Percentiles rank a stretch among this genome's conserved stretches.
Evolutionary conservation across 768 basidiomycete species (phyloP).

Genomic region (Agaricus sinodeliciosus): DNA sequence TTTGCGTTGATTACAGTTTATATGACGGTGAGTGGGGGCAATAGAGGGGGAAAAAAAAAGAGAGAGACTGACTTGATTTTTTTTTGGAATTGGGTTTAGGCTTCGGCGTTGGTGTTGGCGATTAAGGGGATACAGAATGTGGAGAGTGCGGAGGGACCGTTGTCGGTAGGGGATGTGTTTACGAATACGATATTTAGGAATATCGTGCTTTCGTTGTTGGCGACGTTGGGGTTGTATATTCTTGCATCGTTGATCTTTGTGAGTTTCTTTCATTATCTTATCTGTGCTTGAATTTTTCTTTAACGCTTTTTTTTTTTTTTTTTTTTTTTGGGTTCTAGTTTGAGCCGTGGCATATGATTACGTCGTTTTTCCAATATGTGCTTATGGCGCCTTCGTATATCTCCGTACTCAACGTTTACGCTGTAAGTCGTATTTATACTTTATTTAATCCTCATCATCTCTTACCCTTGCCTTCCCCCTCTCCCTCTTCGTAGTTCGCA

Average conservation of each 20-base stretch:
- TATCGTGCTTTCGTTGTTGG: slow-evolving; percentile 78
- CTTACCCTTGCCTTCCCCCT: too few species aligned
- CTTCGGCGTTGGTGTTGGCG: slow-evolving; percentile 75
- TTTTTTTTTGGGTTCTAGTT: slow-evolving; percentile 46
- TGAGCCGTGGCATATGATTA: slow-evolving; percentile 98
- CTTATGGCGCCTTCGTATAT: slow-evolving; percentile 94
- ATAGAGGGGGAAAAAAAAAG: too few species aligned
- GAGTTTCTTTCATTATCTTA: slow-evolving; percentile 29
- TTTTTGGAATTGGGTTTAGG: slow-evolving; percentile 35
- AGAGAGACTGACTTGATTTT: too few species aligned
- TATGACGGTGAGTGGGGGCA: slow-evolving; percentile 87
- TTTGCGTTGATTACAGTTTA: slow-evolving; percentile 92
- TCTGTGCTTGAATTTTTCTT: background rate
- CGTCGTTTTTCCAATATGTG: slow-evolving; percentile 88
- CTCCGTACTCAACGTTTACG: slow-evolving; percentile 88
- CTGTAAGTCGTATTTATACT: slow-evolving; percentile 33
- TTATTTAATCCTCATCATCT: background rate
- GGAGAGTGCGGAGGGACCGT: slow-evolving; percentile 34
- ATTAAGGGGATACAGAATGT: slow-evolving; percentile 72
- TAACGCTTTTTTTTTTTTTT: background rate
- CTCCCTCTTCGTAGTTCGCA: slow-evolving; percentile 69
- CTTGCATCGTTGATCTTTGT: slow-evolving; percentile 80
- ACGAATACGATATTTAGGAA: slow-evolving; percentile 78
- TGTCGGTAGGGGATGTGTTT: slow-evolving; percentile 59
- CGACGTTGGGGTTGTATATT: slow-evolving; percentile 88